Evolutionary conservation across 768 basidiomycete genomes (phyloP).

Genomic region (Mycena belliarum): DNA sequence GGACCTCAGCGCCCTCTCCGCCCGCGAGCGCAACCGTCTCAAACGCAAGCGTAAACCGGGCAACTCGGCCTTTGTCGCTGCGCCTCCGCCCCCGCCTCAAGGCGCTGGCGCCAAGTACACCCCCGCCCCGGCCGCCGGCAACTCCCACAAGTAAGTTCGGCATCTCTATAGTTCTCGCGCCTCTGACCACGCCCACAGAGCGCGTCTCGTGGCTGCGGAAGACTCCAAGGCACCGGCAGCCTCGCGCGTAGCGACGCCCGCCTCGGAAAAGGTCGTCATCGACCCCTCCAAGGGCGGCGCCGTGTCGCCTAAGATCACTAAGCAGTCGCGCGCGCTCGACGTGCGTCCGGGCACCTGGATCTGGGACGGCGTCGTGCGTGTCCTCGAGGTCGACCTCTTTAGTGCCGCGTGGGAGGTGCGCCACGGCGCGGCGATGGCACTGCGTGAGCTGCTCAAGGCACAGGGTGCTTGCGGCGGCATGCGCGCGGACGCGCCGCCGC

Average conservation of each 20-base stretch:
- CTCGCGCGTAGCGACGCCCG: conserved; percentile 63
- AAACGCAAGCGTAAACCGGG: conserved; percentile 94
- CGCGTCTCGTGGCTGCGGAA: conserved; percentile 70
- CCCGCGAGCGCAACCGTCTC: conserved; percentile 89
- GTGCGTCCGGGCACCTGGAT: conserved; percentile 78
- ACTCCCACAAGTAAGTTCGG: conserved; percentile 55
- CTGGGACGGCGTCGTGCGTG: conserved; percentile 80
- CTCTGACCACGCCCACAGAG: conserved; percentile 41
- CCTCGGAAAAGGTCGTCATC: conserved; percentile 66
- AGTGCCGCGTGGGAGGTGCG: conserved; percentile 90
- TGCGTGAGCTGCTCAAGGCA: conserved; percentile 82
- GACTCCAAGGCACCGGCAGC: conserved; percentile 44
- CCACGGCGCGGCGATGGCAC: conserved; percentile 90
- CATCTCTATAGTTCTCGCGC: no score
- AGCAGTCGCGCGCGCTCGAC: conserved; percentile 75
- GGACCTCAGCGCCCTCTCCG: conserved; percentile 67
- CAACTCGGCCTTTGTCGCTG: conserved; percentile 78
- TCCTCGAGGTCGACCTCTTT: conserved; percentile 82
- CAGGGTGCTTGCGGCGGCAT: conserved; percentile 86
- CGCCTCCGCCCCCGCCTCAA: conserved; percentile 64
- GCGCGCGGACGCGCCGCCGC: conserved; percentile 53
- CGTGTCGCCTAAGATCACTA: conserved; percentile 74
- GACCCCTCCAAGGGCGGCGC: conserved; percentile 87
- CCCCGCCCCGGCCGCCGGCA: conserved; percentile 50
- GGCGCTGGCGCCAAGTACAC: conserved; percentile 61